Evolutionary conservation across 768 basidiomycete genomes (phyloP), one percentile per base, ranked within the genome.

Genomic region (Mrakia frigida): DNA sequence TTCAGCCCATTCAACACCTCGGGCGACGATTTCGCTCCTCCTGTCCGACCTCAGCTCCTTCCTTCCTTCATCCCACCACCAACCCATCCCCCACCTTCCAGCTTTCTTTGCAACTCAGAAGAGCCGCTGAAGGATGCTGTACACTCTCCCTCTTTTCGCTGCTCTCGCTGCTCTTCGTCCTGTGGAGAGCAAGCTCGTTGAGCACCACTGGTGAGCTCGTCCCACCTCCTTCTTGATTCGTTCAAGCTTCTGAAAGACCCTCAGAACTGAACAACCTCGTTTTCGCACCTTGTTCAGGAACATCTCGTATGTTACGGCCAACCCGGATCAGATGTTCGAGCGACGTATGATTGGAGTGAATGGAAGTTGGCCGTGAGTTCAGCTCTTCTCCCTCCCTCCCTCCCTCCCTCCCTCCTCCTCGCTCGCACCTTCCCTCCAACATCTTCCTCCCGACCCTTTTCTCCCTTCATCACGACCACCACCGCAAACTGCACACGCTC

Each of bases 311-410:
- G 89, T 92, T 39, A 83, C 89, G 77, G 91, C 88, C 63, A 92
- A 90, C 83, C 96, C 96, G 1, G 94, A 96, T 81, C 92, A 52
- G 21, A 23, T 71, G 70, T 88, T 85, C 70, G 85, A 88, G 18
- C 89, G 95, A 67, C 86, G 89, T 11, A 93, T 89, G 68, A 88
- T 97, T 68, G 94, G 94, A 73, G 89, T 97, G 70, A 98, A 98
- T 81, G 88, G 89, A 31, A 91, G 92, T 9, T 98, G 95, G 96
- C 95, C 95, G 90, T 94, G 83, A 82, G 93, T 86, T 1, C 3
- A 10, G 9, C n/a, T 9, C 23, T 23, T 25, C 25, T 46, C 13
- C 31, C n/a, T 33, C 23, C 52, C 25, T 53, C 52, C 52, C 43
- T 50, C 46, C 2, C 16, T 18, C 14, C n/a, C 28, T 60, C 16